Percentiles rank a stretch among this genome's conserved stretches.
phyloP scores from a whole-genome alignment of 139 green algal species.

The Volvox africanus region DNA sequence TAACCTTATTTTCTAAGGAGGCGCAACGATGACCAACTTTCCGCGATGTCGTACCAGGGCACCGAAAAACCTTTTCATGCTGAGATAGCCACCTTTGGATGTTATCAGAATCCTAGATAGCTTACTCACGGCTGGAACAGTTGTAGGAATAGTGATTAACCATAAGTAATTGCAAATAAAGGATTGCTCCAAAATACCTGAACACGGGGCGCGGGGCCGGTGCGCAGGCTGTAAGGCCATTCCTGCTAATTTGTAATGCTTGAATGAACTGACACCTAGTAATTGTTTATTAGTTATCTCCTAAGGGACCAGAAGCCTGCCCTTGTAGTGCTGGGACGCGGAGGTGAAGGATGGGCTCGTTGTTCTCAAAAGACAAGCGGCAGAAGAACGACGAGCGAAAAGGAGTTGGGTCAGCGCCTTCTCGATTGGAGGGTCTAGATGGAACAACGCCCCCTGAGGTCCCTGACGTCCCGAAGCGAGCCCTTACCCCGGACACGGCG shows the following conservation, averaged over 20 bases:
- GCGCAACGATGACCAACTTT: too few relatives aligned
- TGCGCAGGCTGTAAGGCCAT: not conserved
- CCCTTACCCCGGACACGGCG: constrained; percentile 16
- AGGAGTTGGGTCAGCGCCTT: constrained; percentile 15
- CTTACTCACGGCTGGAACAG: not conserved
- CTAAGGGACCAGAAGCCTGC: not conserved
- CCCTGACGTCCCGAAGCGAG: not conserved
- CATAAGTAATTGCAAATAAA: not conserved
- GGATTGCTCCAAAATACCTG: not conserved
- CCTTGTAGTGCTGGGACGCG: constrained; percentile 2
- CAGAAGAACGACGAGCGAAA: not conserved
- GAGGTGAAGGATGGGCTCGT: constrained; percentile 14
- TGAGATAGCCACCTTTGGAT: too few relatives aligned
- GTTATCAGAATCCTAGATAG: not conserved
- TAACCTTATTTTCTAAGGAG: too few relatives aligned
- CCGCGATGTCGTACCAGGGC: too few relatives aligned
- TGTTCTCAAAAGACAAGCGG: constrained; percentile 41
- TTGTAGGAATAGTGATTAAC: not conserved
- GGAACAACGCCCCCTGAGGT: constrained; percentile 20
- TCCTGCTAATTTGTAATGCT: not conserved
- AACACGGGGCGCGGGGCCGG: not conserved
- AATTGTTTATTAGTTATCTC: not conserved
- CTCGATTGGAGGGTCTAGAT: constrained; percentile 34
- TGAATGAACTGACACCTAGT: not conserved
- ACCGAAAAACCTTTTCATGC: too few relatives aligned